Percentiles rank a stretch among this genome's conserved stretches.
phyloP scores from a whole-genome alignment of 345 rosid genomes.

The Reutealis trisperma region DNA sequence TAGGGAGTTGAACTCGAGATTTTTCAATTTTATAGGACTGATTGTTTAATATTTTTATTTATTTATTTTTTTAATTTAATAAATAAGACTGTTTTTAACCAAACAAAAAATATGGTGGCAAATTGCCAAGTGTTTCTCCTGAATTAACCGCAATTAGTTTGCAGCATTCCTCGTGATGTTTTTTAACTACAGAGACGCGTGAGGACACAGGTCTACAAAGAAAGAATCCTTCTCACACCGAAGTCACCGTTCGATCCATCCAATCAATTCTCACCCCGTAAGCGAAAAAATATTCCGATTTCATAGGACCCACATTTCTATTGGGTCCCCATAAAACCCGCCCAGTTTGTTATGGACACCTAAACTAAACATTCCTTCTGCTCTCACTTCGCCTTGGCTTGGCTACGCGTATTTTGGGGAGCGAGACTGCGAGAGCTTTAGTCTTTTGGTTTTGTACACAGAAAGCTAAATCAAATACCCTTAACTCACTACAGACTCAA shows the following conservation, averaged over 20 bases:
- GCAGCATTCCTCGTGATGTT: neutral
- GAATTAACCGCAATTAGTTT: neutral
- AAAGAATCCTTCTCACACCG: neutral
- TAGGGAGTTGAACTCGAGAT: too few relatives aligned
- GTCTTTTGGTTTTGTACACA: neutral
- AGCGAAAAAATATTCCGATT: neutral
- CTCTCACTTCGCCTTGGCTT: neutral
- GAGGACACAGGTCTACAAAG: neutral
- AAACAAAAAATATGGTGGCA: too few relatives aligned
- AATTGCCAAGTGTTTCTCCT: too few relatives aligned
- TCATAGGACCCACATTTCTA: neutral
- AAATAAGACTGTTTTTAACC: too few relatives aligned
- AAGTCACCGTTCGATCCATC: neutral
- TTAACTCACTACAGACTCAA: neutral
- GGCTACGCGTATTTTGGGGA: constrained; percentile 1
- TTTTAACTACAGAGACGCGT: neutral
- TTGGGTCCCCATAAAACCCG: constrained; percentile 11
- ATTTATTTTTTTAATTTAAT: too few relatives aligned
- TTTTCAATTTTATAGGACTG: too few relatives aligned
- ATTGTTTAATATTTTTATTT: too few relatives aligned
- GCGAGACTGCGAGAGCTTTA: neutral
- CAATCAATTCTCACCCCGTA: constrained; percentile 11
- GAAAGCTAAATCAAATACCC: neutral
- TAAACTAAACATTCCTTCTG: neutral
- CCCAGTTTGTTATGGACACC: constrained; percentile 1